Base-by-base conservation (phyloP, 257 asterid species). In the Solanum corneliomulleri region DNA sequence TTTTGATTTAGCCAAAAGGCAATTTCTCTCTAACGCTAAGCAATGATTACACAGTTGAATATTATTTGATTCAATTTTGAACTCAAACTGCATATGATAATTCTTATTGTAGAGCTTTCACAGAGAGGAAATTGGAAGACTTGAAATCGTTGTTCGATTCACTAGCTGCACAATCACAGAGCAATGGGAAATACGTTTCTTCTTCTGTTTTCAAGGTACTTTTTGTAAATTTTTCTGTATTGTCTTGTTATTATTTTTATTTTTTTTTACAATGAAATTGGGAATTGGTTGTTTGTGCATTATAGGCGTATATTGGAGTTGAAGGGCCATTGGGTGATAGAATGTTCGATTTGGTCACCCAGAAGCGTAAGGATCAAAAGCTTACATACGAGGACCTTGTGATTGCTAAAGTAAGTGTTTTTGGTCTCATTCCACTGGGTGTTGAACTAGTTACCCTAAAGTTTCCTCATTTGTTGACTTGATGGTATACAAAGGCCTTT, bases 321-420 rank as follows among this genome's bases (percentile, higher is more conserved):
- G 97, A 92, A 81, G 98, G 99, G 60, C 90, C 96, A 42, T 88
- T 95, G 45, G 98, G 97, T 47, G 96, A 95, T 88, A 94, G 98
- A 87, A 70, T 97, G 87, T 95, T 94, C 86, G 88, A 93, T 89
- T 90, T 97, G 91, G 95, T 94, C 47, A 84, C 98, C 18, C 98
- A 92, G 93, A 93, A 93, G 44, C 94, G 97, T 27, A 91, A 90
- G 88, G 98, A 97, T 92, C 92, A 91, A 70, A 94, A 86, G 86
- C 95, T 97, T 84, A 94, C 97, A 21, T 94, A 86, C 83, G 94
- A 94, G 86, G 99, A 97, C 93, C 96, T 97, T 84, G 96, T 97
- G 42, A 93, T 95, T 91, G 98, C 97, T 27, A 97, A 97, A 91
- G 99, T 94, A 88, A 91, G 87, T 85, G 20, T 11, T 44, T n/a